A percentile compares a stretch with the other conserved stretches of the same genome.
Evolutionary conservation across 257 asterid genomes (phyloP).

Genomic region (Knoxia roxburghii): DNA sequence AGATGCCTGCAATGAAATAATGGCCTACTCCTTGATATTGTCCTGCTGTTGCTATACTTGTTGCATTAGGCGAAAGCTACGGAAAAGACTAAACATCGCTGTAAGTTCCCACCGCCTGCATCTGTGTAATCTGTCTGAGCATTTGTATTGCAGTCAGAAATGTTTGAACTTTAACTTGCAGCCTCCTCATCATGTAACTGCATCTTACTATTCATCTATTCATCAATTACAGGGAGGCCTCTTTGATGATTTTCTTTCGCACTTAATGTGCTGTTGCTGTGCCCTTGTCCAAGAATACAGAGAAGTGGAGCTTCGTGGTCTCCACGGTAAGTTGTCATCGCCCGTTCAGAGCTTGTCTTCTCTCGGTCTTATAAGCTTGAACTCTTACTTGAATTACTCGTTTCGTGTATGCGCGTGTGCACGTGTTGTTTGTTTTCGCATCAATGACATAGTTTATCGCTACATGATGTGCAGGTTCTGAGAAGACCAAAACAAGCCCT

Average conservation of each 20-base stretch:
- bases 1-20: conserved; percentile 75
- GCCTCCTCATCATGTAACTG: neutral
- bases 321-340: conserved; percentile 37
- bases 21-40: conserved; percentile 80
- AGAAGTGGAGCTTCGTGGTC: conserved; percentile 66
- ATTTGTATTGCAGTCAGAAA: neutral
- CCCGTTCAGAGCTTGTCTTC: conserved; percentile 1
- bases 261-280: conserved; percentile 91
- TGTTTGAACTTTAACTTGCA: neutral
- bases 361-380: neutral
- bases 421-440: neutral
- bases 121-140: neutral
- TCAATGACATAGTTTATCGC: neutral
- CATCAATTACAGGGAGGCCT: conserved; percentile 62
- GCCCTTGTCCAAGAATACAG: conserved; percentile 92
- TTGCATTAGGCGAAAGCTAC: conserved; percentile 75
- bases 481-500: conserved; percentile 47
- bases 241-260: conserved; percentile 79
- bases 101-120: conserved; percentile 28
- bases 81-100: conserved; percentile 55
- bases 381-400: neutral
- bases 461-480: conserved; percentile 37
- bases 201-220: conserved; percentile 12
- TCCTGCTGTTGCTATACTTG: conserved; percentile 96
- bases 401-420: neutral